A percentile compares a stretch with the other conserved stretches of the same genome.
phyloP scores from a whole-genome alignment of 78 protist genomes.

The Capsaspora owczarzaki region DNA sequence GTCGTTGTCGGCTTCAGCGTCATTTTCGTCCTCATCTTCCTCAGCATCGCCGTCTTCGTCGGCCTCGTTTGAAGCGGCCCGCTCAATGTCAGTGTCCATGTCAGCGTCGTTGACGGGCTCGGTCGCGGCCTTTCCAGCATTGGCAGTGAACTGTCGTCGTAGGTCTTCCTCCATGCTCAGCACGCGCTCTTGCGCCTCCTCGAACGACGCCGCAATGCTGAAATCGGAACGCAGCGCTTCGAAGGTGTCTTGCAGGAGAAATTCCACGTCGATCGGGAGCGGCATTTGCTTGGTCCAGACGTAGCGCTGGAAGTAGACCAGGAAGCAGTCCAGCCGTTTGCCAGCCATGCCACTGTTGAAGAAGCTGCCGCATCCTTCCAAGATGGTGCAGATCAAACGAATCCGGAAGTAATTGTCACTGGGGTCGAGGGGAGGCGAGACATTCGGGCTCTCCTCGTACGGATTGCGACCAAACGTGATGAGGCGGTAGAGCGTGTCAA shows the following conservation, averaged over 20 bases:
- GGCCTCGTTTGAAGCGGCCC: too few relatives aligned
- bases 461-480: constrained; percentile 25
- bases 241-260: background rate
- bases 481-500: constrained; percentile 23
- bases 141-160: too few relatives aligned
- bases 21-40: background rate
- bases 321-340: constrained; percentile 16
- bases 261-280: constrained; percentile 20
- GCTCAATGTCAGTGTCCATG: too few relatives aligned
- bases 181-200: background rate
- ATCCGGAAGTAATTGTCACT: constrained; percentile 17
- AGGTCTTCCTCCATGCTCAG: too few relatives aligned
- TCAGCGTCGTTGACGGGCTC: too few relatives aligned
- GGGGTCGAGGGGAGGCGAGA: background rate
- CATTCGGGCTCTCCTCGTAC: background rate
- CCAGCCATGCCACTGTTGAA: background rate
- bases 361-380: constrained; percentile 3
- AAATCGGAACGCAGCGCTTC: background rate
- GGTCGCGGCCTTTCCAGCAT: too few relatives aligned
- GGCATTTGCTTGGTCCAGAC: background rate
- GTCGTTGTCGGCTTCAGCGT: background rate
- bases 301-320: constrained; percentile 21
- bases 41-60: background rate
- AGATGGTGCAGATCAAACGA: constrained; percentile 18
- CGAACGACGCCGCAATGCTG: background rate